Percentiles rank a stretch among this genome's conserved stretches.
These are phyloP conservation scores for Arachis monticola DNA, from an alignment of 331 rosid species.

Conservation along the genomic window DNA sequence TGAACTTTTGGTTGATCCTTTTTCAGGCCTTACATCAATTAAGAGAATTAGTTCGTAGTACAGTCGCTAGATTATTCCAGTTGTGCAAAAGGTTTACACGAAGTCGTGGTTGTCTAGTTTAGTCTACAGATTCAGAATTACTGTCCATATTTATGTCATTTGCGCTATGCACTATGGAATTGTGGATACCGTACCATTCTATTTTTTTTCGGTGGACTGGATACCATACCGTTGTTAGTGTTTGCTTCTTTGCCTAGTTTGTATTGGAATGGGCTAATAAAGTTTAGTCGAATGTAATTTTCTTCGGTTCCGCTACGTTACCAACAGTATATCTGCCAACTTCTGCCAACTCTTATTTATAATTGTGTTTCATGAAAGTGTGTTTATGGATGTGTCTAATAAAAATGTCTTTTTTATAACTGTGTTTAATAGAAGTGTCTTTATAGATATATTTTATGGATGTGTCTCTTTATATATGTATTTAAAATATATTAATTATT, in stretches of 20 bases:
- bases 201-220: too few relatives aligned
- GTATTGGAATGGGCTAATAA: background rate
- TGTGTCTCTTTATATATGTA: too few relatives aligned
- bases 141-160: background rate
- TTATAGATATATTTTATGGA: too few relatives aligned
- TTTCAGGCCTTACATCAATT: slow-evolving; percentile 14
- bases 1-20: slow-evolving; percentile 14
- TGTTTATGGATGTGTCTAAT: too few relatives aligned
- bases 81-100: slow-evolving; percentile 33
- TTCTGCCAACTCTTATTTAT: too few relatives aligned
- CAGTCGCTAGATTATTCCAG: slow-evolving; percentile 33
- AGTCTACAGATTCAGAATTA: slow-evolving; percentile 2
- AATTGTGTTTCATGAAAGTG: too few relatives aligned
- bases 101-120: slow-evolving; percentile 7
- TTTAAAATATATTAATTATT: too few relatives aligned
- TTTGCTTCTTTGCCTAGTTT: background rate
- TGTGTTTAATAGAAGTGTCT: too few relatives aligned
- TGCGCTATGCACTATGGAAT: background rate
- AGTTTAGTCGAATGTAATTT: background rate
- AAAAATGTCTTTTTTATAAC: too few relatives aligned
- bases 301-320: too few relatives aligned
- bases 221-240: background rate
- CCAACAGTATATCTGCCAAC: too few relatives aligned
- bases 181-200: background rate
- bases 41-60: slow-evolving; percentile 32